Conservation (phyloP, 495 filamentous ascomycete genomes). For the Geopyxis carbonaria region DNA sequence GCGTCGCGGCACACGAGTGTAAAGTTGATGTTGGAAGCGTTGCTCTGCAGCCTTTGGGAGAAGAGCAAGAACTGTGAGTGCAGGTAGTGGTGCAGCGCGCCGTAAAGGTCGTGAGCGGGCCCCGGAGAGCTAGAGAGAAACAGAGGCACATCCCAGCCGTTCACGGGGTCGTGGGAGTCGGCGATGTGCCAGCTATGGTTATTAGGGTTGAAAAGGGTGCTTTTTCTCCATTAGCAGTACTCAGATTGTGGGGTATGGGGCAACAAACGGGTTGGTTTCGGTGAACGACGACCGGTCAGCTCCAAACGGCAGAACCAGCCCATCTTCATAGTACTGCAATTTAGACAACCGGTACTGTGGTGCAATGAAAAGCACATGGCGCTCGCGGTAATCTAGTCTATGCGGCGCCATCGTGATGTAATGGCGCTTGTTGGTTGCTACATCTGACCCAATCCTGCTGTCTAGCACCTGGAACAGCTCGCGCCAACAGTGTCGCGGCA, state of each 20-base stretch:
- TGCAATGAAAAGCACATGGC: neutral
- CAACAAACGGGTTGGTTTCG: constrained; percentile 4
- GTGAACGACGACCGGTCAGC: constrained; percentile 1
- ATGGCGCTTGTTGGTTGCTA: neutral
- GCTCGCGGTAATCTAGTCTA: constrained; percentile 1
- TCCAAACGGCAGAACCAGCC: constrained; percentile 7
- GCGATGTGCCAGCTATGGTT: neutral
- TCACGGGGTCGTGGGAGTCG: constrained; percentile 4
- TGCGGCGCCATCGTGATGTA: neutral
- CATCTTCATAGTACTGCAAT: constrained; percentile 4
- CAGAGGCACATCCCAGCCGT: neutral
- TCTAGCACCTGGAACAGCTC: neutral
- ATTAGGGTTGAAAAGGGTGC: neutral
- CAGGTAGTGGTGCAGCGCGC: constrained; percentile 4
- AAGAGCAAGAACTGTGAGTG: constrained; percentile 2
- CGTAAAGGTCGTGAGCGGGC: constrained; percentile 4
- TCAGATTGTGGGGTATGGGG: neutral
- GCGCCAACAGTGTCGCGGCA: neutral
- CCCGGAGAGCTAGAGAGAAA: neutral
- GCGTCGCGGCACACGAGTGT: constrained; percentile 1
- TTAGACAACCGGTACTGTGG: constrained; percentile 6
- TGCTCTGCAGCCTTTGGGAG: neutral
- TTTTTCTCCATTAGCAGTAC: neutral
- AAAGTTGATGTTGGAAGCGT: constrained; percentile 6
- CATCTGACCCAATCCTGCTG: neutral